Evolutionary conservation across 257 asterid species (phyloP), one percentile per base, ranked within the genome.

Genomic region (Salvia hispanica): DNA sequence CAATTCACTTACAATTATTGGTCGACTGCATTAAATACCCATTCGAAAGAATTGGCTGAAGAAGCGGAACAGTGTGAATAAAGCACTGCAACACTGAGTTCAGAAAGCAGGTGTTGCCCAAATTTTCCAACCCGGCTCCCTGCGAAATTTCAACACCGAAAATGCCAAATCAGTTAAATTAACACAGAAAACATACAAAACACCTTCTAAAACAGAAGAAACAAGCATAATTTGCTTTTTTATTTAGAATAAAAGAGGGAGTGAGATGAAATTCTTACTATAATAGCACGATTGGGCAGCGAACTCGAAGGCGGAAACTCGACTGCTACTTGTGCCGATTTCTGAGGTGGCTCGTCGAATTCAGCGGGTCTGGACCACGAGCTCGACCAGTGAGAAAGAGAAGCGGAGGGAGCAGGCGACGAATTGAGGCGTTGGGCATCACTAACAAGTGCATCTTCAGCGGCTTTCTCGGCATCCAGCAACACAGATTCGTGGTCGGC

Each of bases 31-130:
- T 9, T 6, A 58, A 56, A n/a, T 83, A 82, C 34, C 56, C 62
- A 69, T 67, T 69, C 1, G 71, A 76, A 51, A 77, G 58, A 65
- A 93, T 52, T 39, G 90, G 86, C 15, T 76, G 77, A 72, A 93
- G 84, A 59, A 93, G 83, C 3, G 95, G 91, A n/a, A 90, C 95
- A 0, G 95, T 83, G 75, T 93, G 90, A 54, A 84, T 77, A 75
- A 90, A 85, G 76, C 97, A 93, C 73, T 93, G 99, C 84, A 93
- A 72, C 46, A 93, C 85, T 1, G 96, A 77, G 58, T 93, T 93
- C 52, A 93, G 76, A 69, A 88, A 93, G 85, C 99, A 93, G 5
- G 99, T 90, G 62, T 93, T 93, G 21, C 99, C 99, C 37, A 93
- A 74, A 81, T 90, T 93, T 21, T 62, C 79, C 67, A 93, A 70